phyloP scores from a whole-genome alignment of 345 rosid species.

The Eucalyptus urophylla region DNA sequence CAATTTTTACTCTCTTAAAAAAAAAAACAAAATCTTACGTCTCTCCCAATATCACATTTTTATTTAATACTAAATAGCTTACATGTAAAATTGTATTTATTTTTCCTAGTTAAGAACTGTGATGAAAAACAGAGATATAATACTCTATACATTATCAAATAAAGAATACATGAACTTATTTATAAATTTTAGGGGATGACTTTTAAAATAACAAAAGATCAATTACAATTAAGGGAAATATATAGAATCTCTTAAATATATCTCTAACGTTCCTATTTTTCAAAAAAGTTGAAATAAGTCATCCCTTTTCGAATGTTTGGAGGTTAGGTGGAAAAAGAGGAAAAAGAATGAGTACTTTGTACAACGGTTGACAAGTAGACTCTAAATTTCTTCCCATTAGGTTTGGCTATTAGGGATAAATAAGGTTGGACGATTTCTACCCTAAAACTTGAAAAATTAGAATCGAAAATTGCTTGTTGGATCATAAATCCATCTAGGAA shows the following conservation, averaged over 20 bases:
- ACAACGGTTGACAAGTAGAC: background rate
- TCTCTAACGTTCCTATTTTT: background rate
- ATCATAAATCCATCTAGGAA: rapidly evolving
- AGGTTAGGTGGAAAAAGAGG: background rate
- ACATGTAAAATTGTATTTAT: background rate
- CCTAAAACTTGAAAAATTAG: background rate
- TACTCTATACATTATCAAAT: background rate
- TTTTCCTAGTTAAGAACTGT: background rate
- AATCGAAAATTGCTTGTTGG: rapidly evolving
- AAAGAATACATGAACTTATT: background rate
- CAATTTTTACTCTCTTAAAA: background rate
- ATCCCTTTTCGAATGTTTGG: background rate
- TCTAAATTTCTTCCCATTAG: background rate
- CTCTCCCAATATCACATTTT: background rate
- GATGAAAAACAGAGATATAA: background rate
- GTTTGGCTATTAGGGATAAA: background rate
- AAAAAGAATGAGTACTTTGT: background rate
- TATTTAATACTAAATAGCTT: background rate
- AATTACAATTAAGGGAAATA: background rate
- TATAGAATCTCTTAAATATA: rapidly evolving
- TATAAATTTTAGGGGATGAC: background rate
- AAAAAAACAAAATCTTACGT: background rate
- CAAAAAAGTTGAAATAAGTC: background rate
- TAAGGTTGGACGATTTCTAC: background rate
- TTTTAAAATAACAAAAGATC: background rate